A percentile compares a stretch with the other conserved stretches of the same genome.
Evolutionary conservation across 2,329 filamentous ascomycete species (phyloP).

Genomic region (Cercospora brassicicola): DNA sequence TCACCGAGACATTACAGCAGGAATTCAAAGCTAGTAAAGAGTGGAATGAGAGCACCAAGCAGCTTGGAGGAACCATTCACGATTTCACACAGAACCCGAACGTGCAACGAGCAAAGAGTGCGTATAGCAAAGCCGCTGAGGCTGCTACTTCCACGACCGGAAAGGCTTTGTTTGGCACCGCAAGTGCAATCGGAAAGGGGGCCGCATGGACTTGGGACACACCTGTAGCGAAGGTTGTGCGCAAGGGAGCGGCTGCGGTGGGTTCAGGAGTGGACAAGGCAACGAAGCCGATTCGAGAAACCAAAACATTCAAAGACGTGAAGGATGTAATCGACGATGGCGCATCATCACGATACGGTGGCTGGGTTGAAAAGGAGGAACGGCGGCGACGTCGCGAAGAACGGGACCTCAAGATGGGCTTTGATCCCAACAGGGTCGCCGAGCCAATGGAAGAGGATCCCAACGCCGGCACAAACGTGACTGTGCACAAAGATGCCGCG

Average conservation of each 20-base stretch:
- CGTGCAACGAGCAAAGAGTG: conserved; percentile 79
- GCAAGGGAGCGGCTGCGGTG: conserved; percentile 81
- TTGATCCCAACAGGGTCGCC: conserved; percentile 41
- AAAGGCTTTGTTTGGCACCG: conserved; percentile 80
- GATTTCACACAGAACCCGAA: conserved; percentile 92
- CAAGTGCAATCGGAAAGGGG: conserved; percentile 81
- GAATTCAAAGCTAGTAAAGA: conserved; percentile 98
- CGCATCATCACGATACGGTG: conserved; percentile 91
- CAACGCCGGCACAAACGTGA: conserved; percentile 91
- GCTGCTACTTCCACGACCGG: conserved; percentile 77
- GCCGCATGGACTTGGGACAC: conserved; percentile 98
- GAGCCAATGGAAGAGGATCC: conserved; percentile 79
- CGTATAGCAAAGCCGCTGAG: conserved; percentile 82
- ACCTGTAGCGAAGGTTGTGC: conserved; percentile 82
- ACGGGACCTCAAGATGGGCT: conserved; percentile 58
- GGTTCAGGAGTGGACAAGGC: conserved; percentile 87
- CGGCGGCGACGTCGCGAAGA: conserved; percentile 74
- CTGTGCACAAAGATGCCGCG: conserved; percentile 91
- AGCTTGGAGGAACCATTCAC: conserved; percentile 81
- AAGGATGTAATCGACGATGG: conserved; percentile 97
- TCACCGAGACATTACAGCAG: conserved; percentile 88
- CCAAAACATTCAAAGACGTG: conserved; percentile 87
- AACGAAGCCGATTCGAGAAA: conserved; percentile 91
- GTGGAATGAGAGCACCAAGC: conserved; percentile 98
- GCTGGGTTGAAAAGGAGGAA: conserved; percentile 96